Evolutionary conservation across 2,329 filamentous ascomycete genomes (phyloP).

Genomic region (Neocucurbitaria cava): DNA sequence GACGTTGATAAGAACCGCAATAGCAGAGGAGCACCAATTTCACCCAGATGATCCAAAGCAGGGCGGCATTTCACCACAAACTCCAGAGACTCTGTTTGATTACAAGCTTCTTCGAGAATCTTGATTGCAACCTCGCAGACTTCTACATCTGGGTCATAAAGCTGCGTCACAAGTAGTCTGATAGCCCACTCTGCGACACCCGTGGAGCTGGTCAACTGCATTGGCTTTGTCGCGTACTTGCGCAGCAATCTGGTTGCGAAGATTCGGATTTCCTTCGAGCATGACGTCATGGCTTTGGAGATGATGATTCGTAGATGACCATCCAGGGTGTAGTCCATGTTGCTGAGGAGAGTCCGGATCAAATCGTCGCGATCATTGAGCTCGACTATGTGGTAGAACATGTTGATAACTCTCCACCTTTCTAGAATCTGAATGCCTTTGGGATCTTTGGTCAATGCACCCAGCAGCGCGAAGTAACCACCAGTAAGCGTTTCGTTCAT

Average conservation of each 20-base stretch:
- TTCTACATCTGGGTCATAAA: constrained; percentile 96
- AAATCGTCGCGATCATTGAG: constrained; percentile 89
- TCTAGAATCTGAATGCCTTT: constrained; percentile 90
- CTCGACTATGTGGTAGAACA: constrained; percentile 99
- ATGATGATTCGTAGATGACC: constrained; percentile 91
- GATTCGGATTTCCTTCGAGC: constrained; percentile 89
- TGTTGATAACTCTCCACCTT: constrained; percentile 97
- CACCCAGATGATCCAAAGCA: constrained; percentile 91
- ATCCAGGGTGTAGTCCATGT: constrained; percentile 85
- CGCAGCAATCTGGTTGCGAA: constrained; percentile 85
- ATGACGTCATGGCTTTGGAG: constrained; percentile 90
- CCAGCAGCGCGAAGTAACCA: constrained; percentile 93
- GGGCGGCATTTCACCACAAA: constrained; percentile 97
- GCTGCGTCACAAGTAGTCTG: constrained; percentile 92
- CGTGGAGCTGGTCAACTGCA: constrained; percentile 51
- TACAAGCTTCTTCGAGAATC: constrained; percentile 96
- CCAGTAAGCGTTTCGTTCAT: constrained; percentile 86
- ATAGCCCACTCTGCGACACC: constrained; percentile 94
- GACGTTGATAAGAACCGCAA: constrained; percentile 94
- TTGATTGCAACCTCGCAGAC: constrained; percentile 97
- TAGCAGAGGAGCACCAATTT: constrained; percentile 92
- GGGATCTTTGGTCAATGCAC: constrained; percentile 80
- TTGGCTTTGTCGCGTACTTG: constrained; percentile 76
- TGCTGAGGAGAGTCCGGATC: constrained; percentile 84
- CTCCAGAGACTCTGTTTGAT: constrained; percentile 86